Percentiles rank a stretch among this genome's conserved stretches.
Conservation (phyloP, 2,329 filamentous ascomycete genomes). For the Trichophyton schoenleinii region DNA sequence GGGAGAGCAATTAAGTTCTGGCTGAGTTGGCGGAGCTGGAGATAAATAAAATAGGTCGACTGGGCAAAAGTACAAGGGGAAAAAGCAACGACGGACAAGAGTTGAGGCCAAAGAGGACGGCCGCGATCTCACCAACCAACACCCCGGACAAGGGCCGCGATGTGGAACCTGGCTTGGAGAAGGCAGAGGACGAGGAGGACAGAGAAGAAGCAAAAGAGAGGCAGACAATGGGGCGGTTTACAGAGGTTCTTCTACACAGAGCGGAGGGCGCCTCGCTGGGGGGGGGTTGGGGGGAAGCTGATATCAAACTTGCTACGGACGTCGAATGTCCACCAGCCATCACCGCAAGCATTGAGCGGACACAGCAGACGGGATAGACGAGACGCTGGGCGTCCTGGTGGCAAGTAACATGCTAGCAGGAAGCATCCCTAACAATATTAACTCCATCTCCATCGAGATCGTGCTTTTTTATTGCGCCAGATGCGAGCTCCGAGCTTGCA, state of each 20-base stretch:
- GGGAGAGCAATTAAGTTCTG: background rate
- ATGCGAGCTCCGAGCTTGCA: background rate
- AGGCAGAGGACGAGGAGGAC: background rate
- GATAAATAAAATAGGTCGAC: background rate
- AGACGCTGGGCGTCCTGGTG: background rate
- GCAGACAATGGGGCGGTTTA: too few species aligned
- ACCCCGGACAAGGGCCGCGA: background rate
- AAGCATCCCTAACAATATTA: background rate
- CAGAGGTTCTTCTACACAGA: too few species aligned
- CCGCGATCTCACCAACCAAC: background rate
- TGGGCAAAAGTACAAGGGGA: background rate
- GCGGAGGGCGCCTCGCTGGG: too few species aligned
- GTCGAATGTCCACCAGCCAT: too few species aligned
- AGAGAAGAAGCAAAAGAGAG: background rate
- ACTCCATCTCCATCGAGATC: conserved; percentile 1
- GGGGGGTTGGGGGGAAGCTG: too few species aligned
- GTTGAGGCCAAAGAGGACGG: background rate
- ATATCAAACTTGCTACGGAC: too few species aligned
- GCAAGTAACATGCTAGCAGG: background rate
- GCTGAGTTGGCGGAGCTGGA: background rate
- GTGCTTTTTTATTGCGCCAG: background rate
- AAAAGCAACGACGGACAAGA: background rate
- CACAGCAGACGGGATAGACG: too few species aligned
- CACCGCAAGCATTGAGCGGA: too few species aligned
- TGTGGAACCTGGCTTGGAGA: background rate